These are phyloP conservation scores for Niveomyces coronatus DNA, from an alignment of 2,329 filamentous ascomycete species.

Conservation along the genomic window DNA sequence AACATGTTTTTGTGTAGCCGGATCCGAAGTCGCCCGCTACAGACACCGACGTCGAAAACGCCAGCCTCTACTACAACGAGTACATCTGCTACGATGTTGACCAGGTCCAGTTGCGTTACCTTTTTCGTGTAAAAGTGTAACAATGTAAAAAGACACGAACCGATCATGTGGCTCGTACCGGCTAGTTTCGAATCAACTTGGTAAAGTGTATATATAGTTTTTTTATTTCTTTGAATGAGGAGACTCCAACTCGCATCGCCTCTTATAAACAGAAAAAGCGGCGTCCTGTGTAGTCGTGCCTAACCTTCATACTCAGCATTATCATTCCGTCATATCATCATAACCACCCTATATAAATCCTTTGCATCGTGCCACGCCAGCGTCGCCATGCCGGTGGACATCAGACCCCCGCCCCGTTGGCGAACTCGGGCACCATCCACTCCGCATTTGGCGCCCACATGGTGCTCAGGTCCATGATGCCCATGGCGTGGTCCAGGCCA, in stretches of 20 bases:
- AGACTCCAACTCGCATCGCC: too few species aligned
- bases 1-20: constrained; percentile 36
- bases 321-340: neutral
- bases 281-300: too few species aligned
- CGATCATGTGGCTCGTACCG: too few species aligned
- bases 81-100: constrained; percentile 62
- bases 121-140: constrained; percentile 55
- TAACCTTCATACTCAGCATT: too few species aligned
- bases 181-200: too few species aligned
- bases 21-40: constrained; percentile 37
- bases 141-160: constrained; percentile 35
- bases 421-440: constrained; percentile 23
- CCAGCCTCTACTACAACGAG: constrained; percentile 57
- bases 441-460: constrained; percentile 25
- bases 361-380: too few species aligned
- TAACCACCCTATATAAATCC: neutral
- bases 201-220: too few species aligned
- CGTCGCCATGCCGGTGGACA: too few species aligned
- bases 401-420: constrained; percentile 21
- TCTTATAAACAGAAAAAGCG: too few species aligned
- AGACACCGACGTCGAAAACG: constrained; percentile 32
- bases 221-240: too few species aligned
- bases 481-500: constrained; percentile 32
- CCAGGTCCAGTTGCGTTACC: constrained; percentile 60
- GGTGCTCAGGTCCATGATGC: constrained; percentile 24